These are phyloP conservation scores for Cryoendolithus antarcticus DNA, from an alignment of 2,329 filamentous ascomycete species.

Conservation along the genomic window DNA sequence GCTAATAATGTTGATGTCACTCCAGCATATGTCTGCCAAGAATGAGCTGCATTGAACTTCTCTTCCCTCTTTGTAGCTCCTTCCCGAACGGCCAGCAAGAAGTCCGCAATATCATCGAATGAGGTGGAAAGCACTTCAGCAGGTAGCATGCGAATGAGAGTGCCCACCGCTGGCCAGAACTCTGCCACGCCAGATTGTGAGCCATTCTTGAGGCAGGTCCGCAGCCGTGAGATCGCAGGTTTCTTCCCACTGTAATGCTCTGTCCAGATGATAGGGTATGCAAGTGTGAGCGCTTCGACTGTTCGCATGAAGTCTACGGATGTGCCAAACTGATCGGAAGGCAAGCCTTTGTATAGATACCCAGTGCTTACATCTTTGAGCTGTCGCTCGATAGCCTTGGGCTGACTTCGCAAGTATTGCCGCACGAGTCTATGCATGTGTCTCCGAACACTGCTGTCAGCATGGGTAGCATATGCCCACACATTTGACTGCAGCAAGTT, in stretches of 20 bases:
- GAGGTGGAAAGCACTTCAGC: conserved; percentile 41
- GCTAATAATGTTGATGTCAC: conserved; percentile 33
- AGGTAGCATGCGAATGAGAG: conserved; percentile 48
- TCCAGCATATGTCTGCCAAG: conserved; percentile 66
- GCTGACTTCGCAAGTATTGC: conserved; percentile 36
- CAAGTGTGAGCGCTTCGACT: conserved; percentile 52
- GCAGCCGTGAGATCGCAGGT: conserved; percentile 45
- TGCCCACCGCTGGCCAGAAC: conserved; percentile 61
- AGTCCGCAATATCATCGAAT: conserved; percentile 42
- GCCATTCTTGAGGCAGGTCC: conserved; percentile 65
- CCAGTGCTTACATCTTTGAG: conserved; percentile 49
- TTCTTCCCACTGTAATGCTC: conserved; percentile 48
- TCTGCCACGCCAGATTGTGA: conserved; percentile 62
- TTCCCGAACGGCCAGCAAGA: conserved; percentile 55
- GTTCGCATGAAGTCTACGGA: conserved; percentile 57
- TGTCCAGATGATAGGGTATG: conserved; percentile 62
- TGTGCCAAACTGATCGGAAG: conserved; percentile 61
- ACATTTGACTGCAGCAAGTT: conserved; percentile 52
- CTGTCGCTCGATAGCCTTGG: conserved; percentile 24
- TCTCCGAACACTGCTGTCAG: conserved; percentile 46
- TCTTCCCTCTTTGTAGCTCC: conserved; percentile 68
- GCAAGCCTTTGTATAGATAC: conserved; percentile 65
- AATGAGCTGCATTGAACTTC: conserved; percentile 51
- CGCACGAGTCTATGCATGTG: conserved; percentile 45
- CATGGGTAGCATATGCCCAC: conserved; percentile 46